Conservation (phyloP, 805 yeast species). For the Martiniozyma abietophila region DNA sequence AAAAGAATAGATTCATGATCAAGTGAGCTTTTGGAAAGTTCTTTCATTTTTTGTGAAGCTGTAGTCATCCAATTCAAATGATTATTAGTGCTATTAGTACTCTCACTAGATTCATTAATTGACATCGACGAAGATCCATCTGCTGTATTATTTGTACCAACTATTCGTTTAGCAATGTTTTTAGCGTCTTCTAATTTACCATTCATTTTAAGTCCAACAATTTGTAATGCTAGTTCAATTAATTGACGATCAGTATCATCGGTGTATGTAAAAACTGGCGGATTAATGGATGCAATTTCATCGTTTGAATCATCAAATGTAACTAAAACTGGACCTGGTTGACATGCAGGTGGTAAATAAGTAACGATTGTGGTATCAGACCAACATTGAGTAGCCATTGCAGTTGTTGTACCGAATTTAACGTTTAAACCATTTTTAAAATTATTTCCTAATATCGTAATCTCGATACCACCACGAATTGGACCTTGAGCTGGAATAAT, state of each 20-base stretch:
- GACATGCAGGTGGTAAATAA: constrained; percentile 82
- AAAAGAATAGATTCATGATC: constrained; percentile 42
- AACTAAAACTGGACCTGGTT: constrained; percentile 87
- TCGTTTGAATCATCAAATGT: constrained; percentile 41
- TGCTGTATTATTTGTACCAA: constrained; percentile 53
- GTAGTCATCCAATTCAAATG: constrained; percentile 37
- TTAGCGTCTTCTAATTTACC: constrained; percentile 93
- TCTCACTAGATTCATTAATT: constrained; percentile 10
- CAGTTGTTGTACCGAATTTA: constrained; percentile 74
- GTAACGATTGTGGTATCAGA: constrained; percentile 90
- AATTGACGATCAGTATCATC: constrained; percentile 94
- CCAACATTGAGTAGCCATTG: constrained; percentile 91
- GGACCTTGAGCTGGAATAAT: constrained; percentile 96
- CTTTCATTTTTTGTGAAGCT: constrained; percentile 42
- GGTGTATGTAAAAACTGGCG: constrained; percentile 74
- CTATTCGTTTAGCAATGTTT: constrained; percentile 84
- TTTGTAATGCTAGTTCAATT: constrained; percentile 90
- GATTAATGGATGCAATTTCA: constrained; percentile 9
- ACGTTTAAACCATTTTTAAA: constrained; percentile 78
- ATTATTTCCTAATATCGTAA: constrained; percentile 79
- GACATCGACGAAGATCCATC: constrained; percentile 4
- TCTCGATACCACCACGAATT: constrained; percentile 91
- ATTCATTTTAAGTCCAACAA: constrained; percentile 94
- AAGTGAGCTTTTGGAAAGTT: constrained; percentile 33
- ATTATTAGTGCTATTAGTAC: constrained; percentile 12